A percentile compares a stretch with the other conserved stretches of the same genome.
Conservation (phyloP, 2,329 filamentous ascomycete species). For the Aspergillus thermomutatus region DNA sequence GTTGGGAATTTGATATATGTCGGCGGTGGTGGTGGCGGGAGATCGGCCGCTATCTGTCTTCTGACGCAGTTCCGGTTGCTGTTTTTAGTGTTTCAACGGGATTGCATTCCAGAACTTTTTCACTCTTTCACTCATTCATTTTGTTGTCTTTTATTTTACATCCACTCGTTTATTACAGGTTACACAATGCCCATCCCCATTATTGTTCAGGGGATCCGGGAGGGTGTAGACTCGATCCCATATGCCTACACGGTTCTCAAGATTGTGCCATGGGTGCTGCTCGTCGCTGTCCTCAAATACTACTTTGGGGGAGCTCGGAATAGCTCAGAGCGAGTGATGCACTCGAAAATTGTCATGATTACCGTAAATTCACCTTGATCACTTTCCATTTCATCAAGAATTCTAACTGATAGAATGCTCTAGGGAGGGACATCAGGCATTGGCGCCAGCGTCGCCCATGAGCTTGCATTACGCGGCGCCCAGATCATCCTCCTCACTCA, state of each 20-base stretch:
- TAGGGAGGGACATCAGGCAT: constrained; percentile 89
- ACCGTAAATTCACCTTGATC: constrained; percentile 55
- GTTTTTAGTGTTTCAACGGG: constrained; percentile 2
- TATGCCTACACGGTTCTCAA: constrained; percentile 53
- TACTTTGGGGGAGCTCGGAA: constrained; percentile 76
- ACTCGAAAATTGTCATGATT: constrained; percentile 89
- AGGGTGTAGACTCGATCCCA: constrained; percentile 55
- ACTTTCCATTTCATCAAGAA: not conserved
- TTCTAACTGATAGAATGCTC: constrained; percentile 10
- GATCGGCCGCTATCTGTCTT: constrained; percentile 17
- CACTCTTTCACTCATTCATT: not conserved
- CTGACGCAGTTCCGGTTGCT: not conserved
- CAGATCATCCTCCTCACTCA: constrained; percentile 89
- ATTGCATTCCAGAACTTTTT: constrained; percentile 6
- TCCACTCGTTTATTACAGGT: not conserved
- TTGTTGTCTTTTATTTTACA: not conserved
- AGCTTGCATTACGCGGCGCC: constrained; percentile 76
- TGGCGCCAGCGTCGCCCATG: constrained; percentile 70
- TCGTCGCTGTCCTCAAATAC: constrained; percentile 62
- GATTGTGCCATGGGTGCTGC: constrained; percentile 48
- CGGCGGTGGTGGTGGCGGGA: constrained; percentile 15
- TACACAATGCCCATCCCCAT: constrained; percentile 60
- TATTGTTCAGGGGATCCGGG: constrained; percentile 50
- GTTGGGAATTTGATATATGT: constrained; percentile 10
- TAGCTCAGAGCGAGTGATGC: constrained; percentile 75